Conservation (phyloP, 352 stramenopile genomes). For the Globisporangium spinosum region DNA sequence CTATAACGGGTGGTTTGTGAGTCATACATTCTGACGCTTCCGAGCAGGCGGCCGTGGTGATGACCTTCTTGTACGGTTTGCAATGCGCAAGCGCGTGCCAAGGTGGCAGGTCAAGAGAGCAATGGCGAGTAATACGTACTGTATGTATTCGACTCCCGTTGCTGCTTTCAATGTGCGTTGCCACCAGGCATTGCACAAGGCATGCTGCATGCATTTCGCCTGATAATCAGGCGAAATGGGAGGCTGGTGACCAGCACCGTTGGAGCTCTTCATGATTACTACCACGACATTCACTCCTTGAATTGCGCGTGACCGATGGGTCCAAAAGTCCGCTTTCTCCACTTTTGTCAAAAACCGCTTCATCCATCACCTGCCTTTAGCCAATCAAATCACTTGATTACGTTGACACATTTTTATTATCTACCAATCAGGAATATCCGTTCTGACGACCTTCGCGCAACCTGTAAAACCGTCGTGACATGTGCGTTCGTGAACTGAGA, state of each 20-base stretch:
- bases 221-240: neutral
- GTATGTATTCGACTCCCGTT: neutral
- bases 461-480: neutral
- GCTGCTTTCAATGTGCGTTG: neutral
- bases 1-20: no score
- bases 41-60: neutral
- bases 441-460: conserved; percentile 2
- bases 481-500: neutral
- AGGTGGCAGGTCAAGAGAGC: neutral
- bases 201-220: neutral
- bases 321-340: no score
- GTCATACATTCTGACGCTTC: neutral
- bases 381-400: conserved; percentile 1
- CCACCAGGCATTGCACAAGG: neutral
- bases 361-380: neutral
- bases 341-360: no score
- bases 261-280: conserved; percentile 4
- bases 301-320: neutral
- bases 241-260: neutral
- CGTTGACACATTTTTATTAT: neutral
- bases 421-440: neutral
- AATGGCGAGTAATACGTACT: neutral
- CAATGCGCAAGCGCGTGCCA: neutral
- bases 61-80: neutral
- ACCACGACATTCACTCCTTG: neutral